Evolutionary conservation across 1,139 yeast species (phyloP).

Genomic region (Groenewaldozyma sp.): DNA sequence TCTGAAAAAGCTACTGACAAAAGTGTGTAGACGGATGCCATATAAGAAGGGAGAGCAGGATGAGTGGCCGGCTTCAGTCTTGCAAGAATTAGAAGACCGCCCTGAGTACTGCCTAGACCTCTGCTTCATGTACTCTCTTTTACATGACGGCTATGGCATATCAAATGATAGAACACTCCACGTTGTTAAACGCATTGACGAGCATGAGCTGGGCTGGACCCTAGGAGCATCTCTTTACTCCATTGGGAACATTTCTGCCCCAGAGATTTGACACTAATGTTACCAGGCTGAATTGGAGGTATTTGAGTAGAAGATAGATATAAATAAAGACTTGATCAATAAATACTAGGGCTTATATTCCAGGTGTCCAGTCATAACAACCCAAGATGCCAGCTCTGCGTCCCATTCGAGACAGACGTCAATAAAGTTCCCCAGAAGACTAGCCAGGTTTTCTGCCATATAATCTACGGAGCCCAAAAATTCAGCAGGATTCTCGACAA

Average conservation of each 20-base stretch:
- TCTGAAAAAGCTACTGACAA: constrained; percentile 59
- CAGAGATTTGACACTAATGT: not conserved
- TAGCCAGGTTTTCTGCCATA: no score
- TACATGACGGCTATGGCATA: constrained; percentile 89
- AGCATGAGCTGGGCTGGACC: constrained; percentile 90
- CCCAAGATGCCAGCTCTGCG: not conserved
- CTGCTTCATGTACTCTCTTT: constrained; percentile 71
- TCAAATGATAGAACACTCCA: constrained; percentile 73
- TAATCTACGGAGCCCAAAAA: no score
- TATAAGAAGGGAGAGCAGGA: constrained; percentile 61
- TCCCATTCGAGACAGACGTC: not conserved
- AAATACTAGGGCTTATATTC: not conserved
- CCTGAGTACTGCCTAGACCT: constrained; percentile 89
- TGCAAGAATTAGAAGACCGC: constrained; percentile 53
- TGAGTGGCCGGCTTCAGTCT: constrained; percentile 39
- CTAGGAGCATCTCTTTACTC: constrained; percentile 80
- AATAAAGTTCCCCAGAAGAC: not conserved
- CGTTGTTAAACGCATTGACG: constrained; percentile 72
- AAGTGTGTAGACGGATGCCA: no score
- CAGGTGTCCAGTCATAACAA: not conserved
- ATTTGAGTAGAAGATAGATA: no score
- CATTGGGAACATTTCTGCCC: not conserved
- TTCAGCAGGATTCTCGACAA: no score
- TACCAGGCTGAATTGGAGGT: no score
- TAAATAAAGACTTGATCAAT: not conserved